phyloP scores from a whole-genome alignment of 352 stramenopile species.

The Saprolegnia parasitica region DNA sequence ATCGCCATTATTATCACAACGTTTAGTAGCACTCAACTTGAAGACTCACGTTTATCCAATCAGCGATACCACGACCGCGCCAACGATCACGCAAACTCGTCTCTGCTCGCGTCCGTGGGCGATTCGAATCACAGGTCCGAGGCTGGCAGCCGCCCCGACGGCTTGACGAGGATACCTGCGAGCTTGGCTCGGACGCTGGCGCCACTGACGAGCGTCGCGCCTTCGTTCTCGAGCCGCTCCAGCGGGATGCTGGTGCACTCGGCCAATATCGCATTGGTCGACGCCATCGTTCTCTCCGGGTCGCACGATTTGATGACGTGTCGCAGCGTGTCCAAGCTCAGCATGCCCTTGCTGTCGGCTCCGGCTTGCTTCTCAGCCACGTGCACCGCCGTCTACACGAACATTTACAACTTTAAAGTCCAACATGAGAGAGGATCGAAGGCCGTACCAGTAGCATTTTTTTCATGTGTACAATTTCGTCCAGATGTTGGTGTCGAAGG shows the following conservation, averaged over 20 bases:
- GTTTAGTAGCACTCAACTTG: too few relatives aligned
- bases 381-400: neutral
- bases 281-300: neutral
- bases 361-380: constrained; percentile 6
- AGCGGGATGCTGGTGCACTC: constrained; percentile 11
- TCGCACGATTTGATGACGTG: constrained; percentile 1
- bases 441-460: neutral
- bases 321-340: constrained; percentile 15
- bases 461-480: neutral
- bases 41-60: too few relatives aligned
- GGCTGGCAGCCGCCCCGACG: neutral
- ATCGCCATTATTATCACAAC: too few relatives aligned
- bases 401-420: neutral
- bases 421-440: neutral
- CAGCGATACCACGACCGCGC: too few relatives aligned
- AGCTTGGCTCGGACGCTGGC: constrained; percentile 6
- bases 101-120: neutral
- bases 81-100: neutral
- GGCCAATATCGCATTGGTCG: neutral
- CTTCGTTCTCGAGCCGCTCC: constrained; percentile 8
- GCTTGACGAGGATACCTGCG: neutral
- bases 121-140: neutral
- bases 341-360: constrained; percentile 12
- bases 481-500: neutral
- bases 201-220: constrained; percentile 6